phyloP scores from a whole-genome alignment of 371 early-diverging fungal species.

The Rhizopus sp. region DNA sequence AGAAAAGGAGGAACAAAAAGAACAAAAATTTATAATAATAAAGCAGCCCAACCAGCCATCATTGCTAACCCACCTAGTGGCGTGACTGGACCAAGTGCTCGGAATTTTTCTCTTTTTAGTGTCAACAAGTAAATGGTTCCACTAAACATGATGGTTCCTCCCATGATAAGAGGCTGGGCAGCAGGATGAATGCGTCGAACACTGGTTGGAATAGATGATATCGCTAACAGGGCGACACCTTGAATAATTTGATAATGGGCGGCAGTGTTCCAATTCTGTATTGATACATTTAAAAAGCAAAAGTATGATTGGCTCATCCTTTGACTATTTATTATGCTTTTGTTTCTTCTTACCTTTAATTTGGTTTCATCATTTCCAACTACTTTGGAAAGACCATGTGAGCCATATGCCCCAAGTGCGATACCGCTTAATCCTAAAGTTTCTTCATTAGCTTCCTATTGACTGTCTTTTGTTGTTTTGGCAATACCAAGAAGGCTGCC shows the following conservation, averaged over 20 bases:
- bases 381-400: slow-evolving; percentile 71
- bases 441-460: not conserved
- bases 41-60: slow-evolving; percentile 71
- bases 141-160: slow-evolving; percentile 69
- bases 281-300: slow-evolving; percentile 9
- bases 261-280: slow-evolving; percentile 63
- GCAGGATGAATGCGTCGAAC: slow-evolving; percentile 43
- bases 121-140: slow-evolving; percentile 66
- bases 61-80: slow-evolving; percentile 76
- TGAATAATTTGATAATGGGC: slow-evolving; percentile 73
- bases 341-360: slow-evolving; percentile 35
- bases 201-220: slow-evolving; percentile 50
- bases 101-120: slow-evolving; percentile 43
- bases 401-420: slow-evolving; percentile 74
- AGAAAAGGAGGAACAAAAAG: not conserved
- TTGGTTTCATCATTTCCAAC: slow-evolving; percentile 62
- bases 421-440: slow-evolving; percentile 67
- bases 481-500: slow-evolving; percentile 51
- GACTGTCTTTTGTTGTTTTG: not conserved
- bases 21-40: not conserved
- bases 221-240: slow-evolving; percentile 61
- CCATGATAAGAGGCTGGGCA: slow-evolving; percentile 54
- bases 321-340: not conserved
- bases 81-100: slow-evolving; percentile 69
- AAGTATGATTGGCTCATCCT: not conserved